A percentile compares a stretch with the other conserved stretches of the same genome.
Evolutionary conservation across 2,329 filamentous ascomycete genomes (phyloP).

Genomic region (Paracorniculantispora psalliotae): DNA sequence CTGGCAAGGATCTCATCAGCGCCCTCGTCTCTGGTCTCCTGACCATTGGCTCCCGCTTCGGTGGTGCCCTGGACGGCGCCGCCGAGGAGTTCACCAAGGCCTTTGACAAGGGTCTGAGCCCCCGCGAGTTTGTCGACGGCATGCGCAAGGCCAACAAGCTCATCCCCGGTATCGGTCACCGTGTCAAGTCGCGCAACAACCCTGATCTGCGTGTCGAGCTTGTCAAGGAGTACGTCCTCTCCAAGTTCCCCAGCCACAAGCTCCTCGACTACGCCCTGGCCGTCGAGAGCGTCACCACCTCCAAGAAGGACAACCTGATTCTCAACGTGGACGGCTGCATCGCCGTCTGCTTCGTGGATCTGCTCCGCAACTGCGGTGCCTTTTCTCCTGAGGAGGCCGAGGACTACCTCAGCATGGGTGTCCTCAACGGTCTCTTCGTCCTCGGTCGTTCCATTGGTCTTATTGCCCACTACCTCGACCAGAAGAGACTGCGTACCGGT

Average conservation of each 20-base stretch:
- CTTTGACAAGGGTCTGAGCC: slow-evolving; percentile 95
- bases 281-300: slow-evolving; percentile 96
- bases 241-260: slow-evolving; percentile 97
- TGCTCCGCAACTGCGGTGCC: slow-evolving; percentile 95
- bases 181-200: slow-evolving; percentile 99
- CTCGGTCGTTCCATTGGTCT: slow-evolving; percentile 95
- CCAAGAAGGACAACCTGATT: slow-evolving; percentile 99
- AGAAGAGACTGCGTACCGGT: slow-evolving; percentile 97
- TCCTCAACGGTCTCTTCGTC: slow-evolving; percentile 98
- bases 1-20: slow-evolving; percentile 96
- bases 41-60: slow-evolving; percentile 96
- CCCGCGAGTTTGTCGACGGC: slow-evolving; percentile 96
- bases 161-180: slow-evolving; percentile 97
- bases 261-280: slow-evolving; percentile 97
- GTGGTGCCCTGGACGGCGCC: slow-evolving; percentile 95
- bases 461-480: slow-evolving; percentile 99
- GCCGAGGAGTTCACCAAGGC: slow-evolving; percentile 98
- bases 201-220: slow-evolving; percentile 98
- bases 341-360: slow-evolving; percentile 97
- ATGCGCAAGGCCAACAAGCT: slow-evolving; percentile 99
- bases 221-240: slow-evolving; percentile 96
- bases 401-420: slow-evolving; percentile 98
- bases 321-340: slow-evolving; percentile 98
- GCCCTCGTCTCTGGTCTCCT: slow-evolving; percentile 93
- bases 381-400: slow-evolving; percentile 96